phyloP scores from a whole-genome alignment of 2,329 filamentous ascomycete species.

The Arthrobotrys sinensis region DNA sequence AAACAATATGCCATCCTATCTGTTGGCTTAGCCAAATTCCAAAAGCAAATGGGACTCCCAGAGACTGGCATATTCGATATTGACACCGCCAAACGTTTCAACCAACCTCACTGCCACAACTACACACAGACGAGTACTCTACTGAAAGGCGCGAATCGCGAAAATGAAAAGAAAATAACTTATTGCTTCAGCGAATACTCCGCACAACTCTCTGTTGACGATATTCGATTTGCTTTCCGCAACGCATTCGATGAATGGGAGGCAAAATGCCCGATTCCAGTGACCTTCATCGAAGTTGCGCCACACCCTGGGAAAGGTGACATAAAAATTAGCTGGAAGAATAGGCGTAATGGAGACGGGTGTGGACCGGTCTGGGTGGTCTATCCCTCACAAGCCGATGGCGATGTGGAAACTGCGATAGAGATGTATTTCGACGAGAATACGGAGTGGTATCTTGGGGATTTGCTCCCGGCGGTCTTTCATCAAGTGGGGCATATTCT shows the following conservation, averaged over 20 bases:
- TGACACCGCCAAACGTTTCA: background rate
- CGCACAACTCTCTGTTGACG: background rate
- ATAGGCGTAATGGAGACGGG: background rate
- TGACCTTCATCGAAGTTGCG: background rate
- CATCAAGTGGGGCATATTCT: background rate
- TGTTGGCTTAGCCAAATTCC: background rate
- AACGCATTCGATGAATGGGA: background rate
- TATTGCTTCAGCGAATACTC: constrained; percentile 13
- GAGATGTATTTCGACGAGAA: constrained; percentile 11
- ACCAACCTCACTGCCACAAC: constrained; percentile 4
- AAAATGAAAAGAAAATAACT: background rate
- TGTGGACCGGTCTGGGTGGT: background rate
- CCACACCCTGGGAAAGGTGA: background rate
- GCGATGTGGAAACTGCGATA: background rate
- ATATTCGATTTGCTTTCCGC: background rate
- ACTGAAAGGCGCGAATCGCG: too few species aligned
- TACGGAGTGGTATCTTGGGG: too few species aligned
- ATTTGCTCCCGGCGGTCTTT: too few species aligned
- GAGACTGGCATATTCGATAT: constrained; percentile 1
- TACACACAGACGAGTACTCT: background rate
- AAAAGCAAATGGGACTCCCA: background rate
- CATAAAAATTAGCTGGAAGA: background rate
- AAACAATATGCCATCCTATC: constrained; percentile 1
- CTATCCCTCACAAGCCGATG: background rate
- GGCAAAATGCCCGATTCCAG: background rate